Evolutionary conservation across 2,329 filamentous ascomycete genomes (phyloP).

Genomic region (Paraconiothyrium sp.): DNA sequence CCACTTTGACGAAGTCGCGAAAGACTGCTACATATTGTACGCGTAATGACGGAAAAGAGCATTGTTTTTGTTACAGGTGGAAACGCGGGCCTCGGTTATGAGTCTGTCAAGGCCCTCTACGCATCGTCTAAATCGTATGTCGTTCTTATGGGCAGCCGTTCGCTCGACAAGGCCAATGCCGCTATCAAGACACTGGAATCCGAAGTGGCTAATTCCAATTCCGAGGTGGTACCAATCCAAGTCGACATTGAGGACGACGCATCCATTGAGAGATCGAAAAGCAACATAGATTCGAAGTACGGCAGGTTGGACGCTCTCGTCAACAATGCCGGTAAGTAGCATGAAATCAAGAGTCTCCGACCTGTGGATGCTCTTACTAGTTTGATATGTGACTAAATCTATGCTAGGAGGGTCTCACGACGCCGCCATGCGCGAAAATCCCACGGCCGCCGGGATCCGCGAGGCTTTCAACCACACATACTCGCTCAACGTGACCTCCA

Average conservation of each 20-base stretch:
- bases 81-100: conserved; percentile 69
- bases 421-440: conserved; percentile 32
- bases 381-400: not conserved
- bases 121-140: conserved; percentile 60
- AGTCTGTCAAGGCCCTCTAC: conserved; percentile 65
- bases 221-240: conserved; percentile 58
- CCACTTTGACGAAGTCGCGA: not conserved
- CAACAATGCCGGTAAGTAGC: conserved; percentile 64
- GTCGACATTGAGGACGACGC: conserved; percentile 65
- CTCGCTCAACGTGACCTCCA: conserved; percentile 52
- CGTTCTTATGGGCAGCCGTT: conserved; percentile 66
- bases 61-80: conserved; percentile 69
- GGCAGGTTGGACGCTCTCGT: conserved; percentile 63
- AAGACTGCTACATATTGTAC: not conserved
- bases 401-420: conserved; percentile 58
- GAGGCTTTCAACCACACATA: conserved; percentile 49
- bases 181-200: conserved; percentile 56
- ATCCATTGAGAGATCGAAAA: conserved; percentile 60
- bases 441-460: conserved; percentile 42
- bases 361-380: conserved; percentile 3
- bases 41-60: conserved; percentile 34
- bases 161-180: conserved; percentile 59
- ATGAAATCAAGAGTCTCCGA: not conserved
- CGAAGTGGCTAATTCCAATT: conserved; percentile 54
- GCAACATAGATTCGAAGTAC: conserved; percentile 53